phyloP scores from a whole-genome alignment of 2,329 filamentous ascomycete genomes.

The Diaporthe australafricana region DNA sequence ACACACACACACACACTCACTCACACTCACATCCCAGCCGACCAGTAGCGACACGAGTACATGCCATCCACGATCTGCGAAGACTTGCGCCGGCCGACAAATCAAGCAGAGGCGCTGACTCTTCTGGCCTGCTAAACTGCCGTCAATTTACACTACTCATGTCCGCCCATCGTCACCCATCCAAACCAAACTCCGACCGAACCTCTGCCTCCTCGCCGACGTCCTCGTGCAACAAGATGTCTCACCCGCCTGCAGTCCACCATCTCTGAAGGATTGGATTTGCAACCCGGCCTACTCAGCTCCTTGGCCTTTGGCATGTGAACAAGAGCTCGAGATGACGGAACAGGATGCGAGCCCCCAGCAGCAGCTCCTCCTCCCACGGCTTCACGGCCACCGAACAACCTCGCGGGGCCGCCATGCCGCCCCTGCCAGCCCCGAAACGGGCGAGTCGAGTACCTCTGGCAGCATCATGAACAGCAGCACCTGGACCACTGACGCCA shows the following conservation, averaged over 20 bases:
- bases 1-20: constrained; percentile 6
- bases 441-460: constrained; percentile 57
- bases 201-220: neutral
- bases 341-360: constrained; percentile 35
- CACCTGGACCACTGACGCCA: constrained; percentile 35
- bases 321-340: constrained; percentile 37
- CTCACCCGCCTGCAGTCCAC: constrained; percentile 24
- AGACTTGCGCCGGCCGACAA: constrained; percentile 24
- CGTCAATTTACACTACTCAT: neutral
- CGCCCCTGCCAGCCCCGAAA: constrained; percentile 51
- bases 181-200: neutral
- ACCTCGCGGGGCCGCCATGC: constrained; percentile 22
- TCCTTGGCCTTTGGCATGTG: constrained; percentile 32
- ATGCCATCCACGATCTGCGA: constrained; percentile 27
- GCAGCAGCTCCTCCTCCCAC: constrained; percentile 31
- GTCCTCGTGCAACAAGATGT: constrained; percentile 36
- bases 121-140: constrained; percentile 14
- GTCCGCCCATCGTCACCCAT: neutral
- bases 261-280: constrained; percentile 27
- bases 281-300: constrained; percentile 18
- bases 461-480: constrained; percentile 43
- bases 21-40: constrained; percentile 1
- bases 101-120: constrained; percentile 22
- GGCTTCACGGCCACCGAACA: constrained; percentile 6
- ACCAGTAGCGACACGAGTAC: constrained; percentile 12